A percentile compares a stretch with the other conserved stretches of the same genome.
These are phyloP conservation scores for Moniliophthora roreri DNA, from an alignment of 1,284 basidiomycete genomes.

Conservation along the genomic window DNA sequence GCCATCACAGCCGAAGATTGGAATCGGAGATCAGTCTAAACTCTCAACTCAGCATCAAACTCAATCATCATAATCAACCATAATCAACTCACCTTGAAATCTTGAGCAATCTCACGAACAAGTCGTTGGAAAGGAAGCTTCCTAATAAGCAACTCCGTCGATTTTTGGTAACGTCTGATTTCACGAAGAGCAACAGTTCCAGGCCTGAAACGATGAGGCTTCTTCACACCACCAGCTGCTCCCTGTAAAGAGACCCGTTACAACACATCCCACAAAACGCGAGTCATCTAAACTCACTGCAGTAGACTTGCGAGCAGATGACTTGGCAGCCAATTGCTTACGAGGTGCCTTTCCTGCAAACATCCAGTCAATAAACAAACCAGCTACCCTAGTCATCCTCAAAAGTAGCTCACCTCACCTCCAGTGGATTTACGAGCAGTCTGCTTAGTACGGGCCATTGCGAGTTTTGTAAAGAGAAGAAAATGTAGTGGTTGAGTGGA, in stretches of 20 bases:
- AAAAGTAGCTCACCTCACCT: conserved; percentile 44
- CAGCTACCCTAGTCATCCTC: background rate
- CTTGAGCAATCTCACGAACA: conserved; percentile 68
- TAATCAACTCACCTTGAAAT: conserved; percentile 57
- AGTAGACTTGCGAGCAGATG: conserved; percentile 28
- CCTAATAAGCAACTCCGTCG: conserved; percentile 71
- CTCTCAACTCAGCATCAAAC: background rate
- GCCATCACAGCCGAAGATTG: conserved; percentile 78
- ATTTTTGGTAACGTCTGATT: conserved; percentile 79
- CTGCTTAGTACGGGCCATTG: conserved; percentile 43
- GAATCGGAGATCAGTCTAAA: conserved; percentile 75
- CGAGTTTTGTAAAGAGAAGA: conserved; percentile 4
- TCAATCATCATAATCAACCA: conserved; percentile 4
- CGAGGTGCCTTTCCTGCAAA: conserved; percentile 50
- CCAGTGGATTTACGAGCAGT: conserved; percentile 65
- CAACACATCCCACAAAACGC: background rate
- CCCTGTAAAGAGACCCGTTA: conserved; percentile 24
- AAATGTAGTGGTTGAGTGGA: conserved; percentile 21
- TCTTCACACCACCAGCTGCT: conserved; percentile 83
- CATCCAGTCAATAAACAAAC: conserved; percentile 8
- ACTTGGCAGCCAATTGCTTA: conserved; percentile 67
- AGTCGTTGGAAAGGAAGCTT: conserved; percentile 73
- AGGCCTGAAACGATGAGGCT: conserved; percentile 58
- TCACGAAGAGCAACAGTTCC: conserved; percentile 78
- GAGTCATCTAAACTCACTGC: conserved; percentile 1